Evolutionary conservation across 768 basidiomycete species (phyloP).

Genomic region (Coprinopsis cinerea): DNA sequence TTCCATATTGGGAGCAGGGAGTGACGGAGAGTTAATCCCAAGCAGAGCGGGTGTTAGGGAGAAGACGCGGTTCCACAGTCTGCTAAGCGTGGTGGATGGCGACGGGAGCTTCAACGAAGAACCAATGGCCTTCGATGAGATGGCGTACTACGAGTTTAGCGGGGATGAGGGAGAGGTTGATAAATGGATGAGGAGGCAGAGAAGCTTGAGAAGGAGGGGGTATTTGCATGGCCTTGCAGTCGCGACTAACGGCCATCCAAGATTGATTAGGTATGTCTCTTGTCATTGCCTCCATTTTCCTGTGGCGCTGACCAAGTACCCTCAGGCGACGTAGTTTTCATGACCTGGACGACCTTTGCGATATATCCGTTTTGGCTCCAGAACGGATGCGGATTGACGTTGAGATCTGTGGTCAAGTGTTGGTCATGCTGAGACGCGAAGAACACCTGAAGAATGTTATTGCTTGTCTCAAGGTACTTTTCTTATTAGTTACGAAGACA

Average conservation of each 20-base stretch:
- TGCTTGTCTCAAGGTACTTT: slow-evolving; percentile 46
- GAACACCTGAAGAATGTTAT: slow-evolving; percentile 62
- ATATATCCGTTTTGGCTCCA: slow-evolving; percentile 40
- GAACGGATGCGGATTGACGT: slow-evolving; percentile 77
- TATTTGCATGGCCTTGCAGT: slow-evolving; percentile 7
- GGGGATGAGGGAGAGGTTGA: slow-evolving; percentile 10
- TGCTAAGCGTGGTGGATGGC: slow-evolving; percentile 23
- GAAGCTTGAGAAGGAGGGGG: slow-evolving; percentile 11
- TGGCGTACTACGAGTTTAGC: background rate
- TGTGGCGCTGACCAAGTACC: slow-evolving; percentile 3
- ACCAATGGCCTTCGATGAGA: slow-evolving; percentile 3
- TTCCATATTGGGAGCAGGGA: background rate
- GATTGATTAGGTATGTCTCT: slow-evolving; percentile 20
- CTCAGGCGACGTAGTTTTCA: slow-evolving; percentile 54
- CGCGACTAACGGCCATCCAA: slow-evolving; percentile 20
- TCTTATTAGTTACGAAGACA: background rate
- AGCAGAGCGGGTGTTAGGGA: slow-evolving; percentile 15
- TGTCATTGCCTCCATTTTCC: background rate
- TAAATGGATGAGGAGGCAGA: slow-evolving; percentile 16
- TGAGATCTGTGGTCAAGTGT: slow-evolving; percentile 67
- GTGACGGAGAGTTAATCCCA: slow-evolving; percentile 5
- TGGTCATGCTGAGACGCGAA: slow-evolving; percentile 64
- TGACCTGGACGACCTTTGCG: slow-evolving; percentile 45
- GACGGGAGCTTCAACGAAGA: slow-evolving; percentile 21
- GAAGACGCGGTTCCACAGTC: slow-evolving; percentile 24